Conservation (phyloP, 2,329 filamentous ascomycete genomes). For the Arthrinium puccinioides region DNA sequence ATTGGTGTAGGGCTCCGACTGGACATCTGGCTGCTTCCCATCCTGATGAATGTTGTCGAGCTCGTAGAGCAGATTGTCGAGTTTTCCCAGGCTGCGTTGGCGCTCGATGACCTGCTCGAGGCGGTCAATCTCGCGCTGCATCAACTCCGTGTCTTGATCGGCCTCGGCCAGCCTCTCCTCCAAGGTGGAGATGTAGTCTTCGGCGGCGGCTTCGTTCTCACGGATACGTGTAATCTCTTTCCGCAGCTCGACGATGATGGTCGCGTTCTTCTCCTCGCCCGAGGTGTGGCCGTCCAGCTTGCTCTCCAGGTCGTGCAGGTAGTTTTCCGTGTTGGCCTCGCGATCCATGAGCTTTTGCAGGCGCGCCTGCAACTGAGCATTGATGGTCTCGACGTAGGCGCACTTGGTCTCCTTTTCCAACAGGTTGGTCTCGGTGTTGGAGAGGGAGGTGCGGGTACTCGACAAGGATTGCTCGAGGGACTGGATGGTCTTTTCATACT, state of each 20-base stretch:
- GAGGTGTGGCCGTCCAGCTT: conserved; percentile 86
- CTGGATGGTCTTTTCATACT: conserved; percentile 98
- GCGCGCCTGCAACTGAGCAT: conserved; percentile 78
- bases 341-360: conserved; percentile 91
- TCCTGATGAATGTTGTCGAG: conserved; percentile 71
- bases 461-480: conserved; percentile 85
- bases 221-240: conserved; percentile 84
- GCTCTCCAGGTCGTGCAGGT: conserved; percentile 83
- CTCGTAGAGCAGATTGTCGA: conserved; percentile 87
- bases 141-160: conserved; percentile 90
- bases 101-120: conserved; percentile 93
- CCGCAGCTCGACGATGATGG: conserved; percentile 76
- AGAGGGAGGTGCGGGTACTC: conserved; percentile 75
- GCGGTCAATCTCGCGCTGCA: conserved; percentile 93
- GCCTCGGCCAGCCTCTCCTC: conserved; percentile 93
- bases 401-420: conserved; percentile 92
- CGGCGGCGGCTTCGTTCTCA: conserved; percentile 82
- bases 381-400: conserved; percentile 87
- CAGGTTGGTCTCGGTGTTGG: conserved; percentile 76
- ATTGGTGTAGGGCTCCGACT: conserved; percentile 26
- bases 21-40: conserved; percentile 32
- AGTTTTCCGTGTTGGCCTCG: conserved; percentile 84
- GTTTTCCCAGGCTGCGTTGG: conserved; percentile 87
- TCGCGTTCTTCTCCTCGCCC: conserved; percentile 87
- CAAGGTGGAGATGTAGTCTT: conserved; percentile 95